Base-by-base conservation (phyloP, 495 filamentous ascomycete genomes). In the Daldinia childiae region DNA sequence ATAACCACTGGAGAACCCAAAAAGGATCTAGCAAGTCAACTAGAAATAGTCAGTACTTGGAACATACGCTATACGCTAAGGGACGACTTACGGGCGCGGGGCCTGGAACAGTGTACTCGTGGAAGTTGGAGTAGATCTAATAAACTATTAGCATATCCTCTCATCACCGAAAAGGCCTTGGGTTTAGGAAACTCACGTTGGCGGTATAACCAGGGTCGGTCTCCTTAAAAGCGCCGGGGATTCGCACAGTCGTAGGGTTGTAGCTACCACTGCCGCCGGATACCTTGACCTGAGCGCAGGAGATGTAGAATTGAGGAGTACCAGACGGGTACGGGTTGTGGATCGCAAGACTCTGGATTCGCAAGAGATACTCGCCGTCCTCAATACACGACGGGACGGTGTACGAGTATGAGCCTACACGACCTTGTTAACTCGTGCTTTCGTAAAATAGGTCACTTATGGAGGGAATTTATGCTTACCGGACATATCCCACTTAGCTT, bases 281-380 rank as follows among this genome's bases (percentile, higher is more conserved):
- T 26, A 78, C 71, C 56, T 66, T 77, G 43, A 78, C 65, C 61
- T 79, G 74, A 48, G 77, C 75, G 64, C 75, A 77, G 15, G 69
- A 73, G 64, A 72, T 71, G 59, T 76, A 76, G 64, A 72, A 74
- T 74, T 66, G 79, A 34, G 71, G 81, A 27, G 73, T 81, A 21
- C 69, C 79, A 0, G 74, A 69, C 5, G 82, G 82, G 32, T 48
- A 78, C 7, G 76, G 76, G 77, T 86, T 87, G 76, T 87, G 84
- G 72, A 86, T 82, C 26, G 79, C 86, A 17, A 88, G 81, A 50
- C 82, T 81, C 72, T 88, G 85, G 62, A 84, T 82, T 7, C 86
- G 79, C 58, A 88, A 76, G 41, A 89, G 83, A 59, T 89, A 89
- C 34, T 87, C 82, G 52, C 87, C 87, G n/a, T 78, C 71, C 6